phyloP scores from a whole-genome alignment of 176 grass and related monocot species.

The Alopecurus myosuroides region DNA sequence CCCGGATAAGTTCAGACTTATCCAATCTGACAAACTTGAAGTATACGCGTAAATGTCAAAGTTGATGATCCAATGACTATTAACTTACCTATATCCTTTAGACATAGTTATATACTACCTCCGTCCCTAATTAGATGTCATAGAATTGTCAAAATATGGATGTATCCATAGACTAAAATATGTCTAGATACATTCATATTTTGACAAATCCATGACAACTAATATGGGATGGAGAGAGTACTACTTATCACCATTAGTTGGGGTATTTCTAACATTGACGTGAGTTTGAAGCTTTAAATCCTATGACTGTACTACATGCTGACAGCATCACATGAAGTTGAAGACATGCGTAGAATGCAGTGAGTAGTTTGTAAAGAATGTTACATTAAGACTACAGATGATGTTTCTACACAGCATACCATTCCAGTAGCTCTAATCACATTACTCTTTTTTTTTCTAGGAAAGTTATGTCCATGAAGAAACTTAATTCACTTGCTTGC shows the following conservation, averaged over 20 bases:
- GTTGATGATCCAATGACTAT: neutral
- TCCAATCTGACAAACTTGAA: neutral
- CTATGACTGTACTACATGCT: neutral
- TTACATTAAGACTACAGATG: slow-evolving; percentile 8
- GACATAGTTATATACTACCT: neutral
- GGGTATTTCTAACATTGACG: neutral
- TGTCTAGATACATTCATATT: no score
- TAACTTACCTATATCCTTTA: neutral
- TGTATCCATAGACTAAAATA: no score
- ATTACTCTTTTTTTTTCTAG: neutral
- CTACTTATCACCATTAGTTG: neutral
- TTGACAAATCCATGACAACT: no score
- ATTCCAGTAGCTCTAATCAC: neutral
- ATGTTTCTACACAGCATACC: neutral
- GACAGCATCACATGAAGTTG: neutral
- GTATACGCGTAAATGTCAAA: neutral
- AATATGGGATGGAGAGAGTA: no score
- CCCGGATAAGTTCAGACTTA: neutral
- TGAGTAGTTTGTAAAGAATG: neutral
- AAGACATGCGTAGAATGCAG: neutral
- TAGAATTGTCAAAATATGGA: no score
- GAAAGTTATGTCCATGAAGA: neutral
- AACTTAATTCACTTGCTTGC: neutral
- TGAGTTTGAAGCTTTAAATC: neutral
- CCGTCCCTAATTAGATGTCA: no score